Evolutionary conservation across 352 stramenopile species (phyloP).

Genomic region (Phytophthora sansomeana): DNA sequence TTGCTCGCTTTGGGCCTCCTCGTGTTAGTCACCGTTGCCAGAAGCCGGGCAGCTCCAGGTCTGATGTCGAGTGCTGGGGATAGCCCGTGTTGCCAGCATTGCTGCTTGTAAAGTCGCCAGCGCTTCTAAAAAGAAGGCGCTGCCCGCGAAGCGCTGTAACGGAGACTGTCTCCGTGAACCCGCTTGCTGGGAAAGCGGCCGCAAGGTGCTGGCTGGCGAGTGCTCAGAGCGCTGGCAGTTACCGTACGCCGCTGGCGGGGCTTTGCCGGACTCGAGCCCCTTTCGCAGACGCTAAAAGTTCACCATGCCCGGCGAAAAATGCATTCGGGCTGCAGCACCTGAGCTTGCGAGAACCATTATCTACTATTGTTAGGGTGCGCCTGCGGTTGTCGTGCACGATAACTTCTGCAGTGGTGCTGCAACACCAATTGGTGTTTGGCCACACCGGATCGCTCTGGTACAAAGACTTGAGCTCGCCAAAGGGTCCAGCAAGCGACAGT

Average conservation of each 20-base stretch:
- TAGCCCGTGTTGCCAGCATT: constrained; percentile 2
- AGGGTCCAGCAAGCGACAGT: constrained; percentile 20
- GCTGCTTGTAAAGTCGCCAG: constrained; percentile 18
- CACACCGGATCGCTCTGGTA: constrained; percentile 29
- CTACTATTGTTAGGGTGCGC: neutral
- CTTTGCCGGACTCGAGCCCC: neutral
- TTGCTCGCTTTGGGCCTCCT: constrained; percentile 26
- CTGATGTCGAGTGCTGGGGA: constrained; percentile 12
- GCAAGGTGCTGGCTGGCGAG: constrained; percentile 11
- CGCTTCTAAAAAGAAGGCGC: constrained; percentile 31
- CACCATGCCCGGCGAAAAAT: constrained; percentile 3
- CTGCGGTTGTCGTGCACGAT: neutral
- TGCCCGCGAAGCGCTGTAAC: constrained; percentile 22
- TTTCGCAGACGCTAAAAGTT: constrained; percentile 27
- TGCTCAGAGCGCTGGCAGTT: constrained; percentile 19
- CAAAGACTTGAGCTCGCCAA: constrained; percentile 3
- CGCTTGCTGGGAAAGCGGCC: constrained; percentile 13
- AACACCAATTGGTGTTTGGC: neutral
- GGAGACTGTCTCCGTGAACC: constrained; percentile 27
- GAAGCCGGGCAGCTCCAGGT: constrained; percentile 14
- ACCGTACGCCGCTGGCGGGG: neutral
- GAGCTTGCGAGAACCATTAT: neutral
- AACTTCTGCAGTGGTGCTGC: neutral
- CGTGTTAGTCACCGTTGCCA: constrained; percentile 25
- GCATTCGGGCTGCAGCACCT: neutral